phyloP scores from a whole-genome alignment of 2,329 filamentous ascomycete genomes.

The Phyllosticta citribraziliensis region DNA sequence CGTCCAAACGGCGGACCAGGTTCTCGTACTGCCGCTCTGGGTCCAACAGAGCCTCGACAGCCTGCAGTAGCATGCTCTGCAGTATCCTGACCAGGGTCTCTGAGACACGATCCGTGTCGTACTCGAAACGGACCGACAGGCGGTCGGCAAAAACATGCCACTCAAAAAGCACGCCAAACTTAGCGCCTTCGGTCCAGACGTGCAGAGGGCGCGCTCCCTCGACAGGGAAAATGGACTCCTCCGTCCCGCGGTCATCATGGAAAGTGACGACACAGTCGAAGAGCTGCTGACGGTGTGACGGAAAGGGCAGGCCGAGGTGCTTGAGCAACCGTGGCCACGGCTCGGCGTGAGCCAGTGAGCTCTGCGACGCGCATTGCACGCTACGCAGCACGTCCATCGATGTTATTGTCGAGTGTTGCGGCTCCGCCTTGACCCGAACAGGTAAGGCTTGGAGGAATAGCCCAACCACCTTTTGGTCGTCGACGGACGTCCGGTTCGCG shows the following conservation, averaged over 20 bases:
- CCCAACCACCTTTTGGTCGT: conserved; percentile 18
- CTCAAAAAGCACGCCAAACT: conserved; percentile 18
- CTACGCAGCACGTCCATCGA: conserved; percentile 3
- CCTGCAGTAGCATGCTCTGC: background rate
- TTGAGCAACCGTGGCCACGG: conserved; percentile 23
- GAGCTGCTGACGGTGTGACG: conserved; percentile 3
- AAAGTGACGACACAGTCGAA: conserved; percentile 17
- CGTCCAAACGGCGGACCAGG: background rate
- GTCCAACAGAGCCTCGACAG: background rate
- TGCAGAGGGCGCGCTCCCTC: conserved; percentile 8
- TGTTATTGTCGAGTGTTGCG: conserved; percentile 2
- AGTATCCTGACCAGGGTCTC: background rate
- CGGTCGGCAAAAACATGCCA: conserved; percentile 5
- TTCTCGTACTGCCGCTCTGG: background rate
- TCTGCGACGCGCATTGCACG: conserved; percentile 16
- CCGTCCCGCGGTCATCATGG: conserved; percentile 14
- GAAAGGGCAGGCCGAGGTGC: conserved; percentile 10
- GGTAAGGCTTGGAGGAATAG: conserved; percentile 24
- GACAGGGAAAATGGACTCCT: conserved; percentile 1
- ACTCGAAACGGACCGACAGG: conserved; percentile 12
- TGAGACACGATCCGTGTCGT: conserved; percentile 7
- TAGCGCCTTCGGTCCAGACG: conserved; percentile 15
- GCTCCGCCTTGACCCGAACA: conserved; percentile 13
- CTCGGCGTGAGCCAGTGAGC: conserved; percentile 20
- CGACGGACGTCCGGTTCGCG: conserved; percentile 16